These are phyloP conservation scores for Mycena alexandri DNA, from an alignment of 768 basidiomycete genomes.

Conservation along the genomic window DNA sequence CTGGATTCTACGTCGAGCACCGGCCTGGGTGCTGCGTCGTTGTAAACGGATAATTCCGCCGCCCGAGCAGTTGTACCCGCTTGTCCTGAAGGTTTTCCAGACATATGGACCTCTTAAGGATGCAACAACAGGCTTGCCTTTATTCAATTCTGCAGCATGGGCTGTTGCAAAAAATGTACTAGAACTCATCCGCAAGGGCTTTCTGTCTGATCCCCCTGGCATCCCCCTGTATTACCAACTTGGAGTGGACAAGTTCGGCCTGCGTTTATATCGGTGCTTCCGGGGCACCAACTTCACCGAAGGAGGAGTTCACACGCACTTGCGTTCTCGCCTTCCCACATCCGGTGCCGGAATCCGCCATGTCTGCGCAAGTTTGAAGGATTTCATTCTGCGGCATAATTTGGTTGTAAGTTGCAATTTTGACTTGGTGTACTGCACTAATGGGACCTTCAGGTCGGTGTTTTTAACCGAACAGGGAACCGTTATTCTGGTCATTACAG, in stretches of 20 bases:
- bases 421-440: not conserved
- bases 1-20: slow-evolving; percentile 3
- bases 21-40: slow-evolving; percentile 44
- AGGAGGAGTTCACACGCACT: slow-evolving; percentile 51
- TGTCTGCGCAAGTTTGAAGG: slow-evolving; percentile 38
- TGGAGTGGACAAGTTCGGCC: slow-evolving; percentile 30
- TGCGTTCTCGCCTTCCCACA: slow-evolving; percentile 38
- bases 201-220: slow-evolving; percentile 39
- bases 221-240: slow-evolving; percentile 27
- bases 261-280: slow-evolving; percentile 46
- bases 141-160: slow-evolving; percentile 50
- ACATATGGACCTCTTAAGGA: slow-evolving; percentile 52
- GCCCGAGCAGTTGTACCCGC: slow-evolving; percentile 45
- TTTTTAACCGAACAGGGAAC: slow-evolving; percentile 37
- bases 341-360: slow-evolving; percentile 41
- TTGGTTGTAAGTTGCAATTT: slow-evolving; percentile 40
- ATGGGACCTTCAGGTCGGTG: not conserved
- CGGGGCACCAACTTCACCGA: slow-evolving; percentile 50
- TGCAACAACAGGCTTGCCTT: slow-evolving; percentile 40
- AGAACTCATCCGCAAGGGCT: slow-evolving; percentile 40
- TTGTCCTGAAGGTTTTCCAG: slow-evolving; percentile 45
- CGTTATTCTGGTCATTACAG: slow-evolving; percentile 38
- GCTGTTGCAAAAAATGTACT: slow-evolving; percentile 47
- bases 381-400: slow-evolving; percentile 44
- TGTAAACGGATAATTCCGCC: slow-evolving; percentile 49